Evolutionary conservation across 2,329 filamentous ascomycete genomes (phyloP).

Genomic region (Acephala macrosclerotiorum): DNA sequence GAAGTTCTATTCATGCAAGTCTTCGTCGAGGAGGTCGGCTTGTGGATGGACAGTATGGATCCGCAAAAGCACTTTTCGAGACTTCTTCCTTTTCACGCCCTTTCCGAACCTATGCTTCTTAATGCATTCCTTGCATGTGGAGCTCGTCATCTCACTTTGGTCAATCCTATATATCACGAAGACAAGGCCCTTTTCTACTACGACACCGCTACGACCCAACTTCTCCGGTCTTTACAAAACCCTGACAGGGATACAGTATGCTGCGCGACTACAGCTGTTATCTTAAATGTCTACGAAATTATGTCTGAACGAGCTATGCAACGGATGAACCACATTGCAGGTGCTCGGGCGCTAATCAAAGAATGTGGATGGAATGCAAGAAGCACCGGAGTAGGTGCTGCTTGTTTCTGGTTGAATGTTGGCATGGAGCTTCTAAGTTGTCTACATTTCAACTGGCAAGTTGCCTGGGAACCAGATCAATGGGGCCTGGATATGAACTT

Average conservation of each 20-base stretch:
- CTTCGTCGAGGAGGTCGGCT: constrained; percentile 87
- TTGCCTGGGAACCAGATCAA: constrained; percentile 87
- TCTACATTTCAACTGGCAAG: constrained; percentile 84
- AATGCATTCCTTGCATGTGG: constrained; percentile 91
- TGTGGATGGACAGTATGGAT: constrained; percentile 96
- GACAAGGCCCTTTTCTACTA: constrained; percentile 86
- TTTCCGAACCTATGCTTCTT: constrained; percentile 85
- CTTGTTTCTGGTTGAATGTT: constrained; percentile 95
- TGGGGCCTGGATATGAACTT: constrained; percentile 89
- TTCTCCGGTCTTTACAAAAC: constrained; percentile 81
- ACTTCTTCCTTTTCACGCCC: constrained; percentile 81
- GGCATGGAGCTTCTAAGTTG: constrained; percentile 91
- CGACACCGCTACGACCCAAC: constrained; percentile 80
- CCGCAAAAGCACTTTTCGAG: constrained; percentile 85
- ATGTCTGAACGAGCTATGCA: constrained; percentile 84
- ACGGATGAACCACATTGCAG: constrained; percentile 89
- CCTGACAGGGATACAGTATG: constrained; percentile 84
- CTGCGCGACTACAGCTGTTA: constrained; percentile 86
- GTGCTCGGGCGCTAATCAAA: constrained; percentile 83
- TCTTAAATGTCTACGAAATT: constrained; percentile 91
- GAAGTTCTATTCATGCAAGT: constrained; percentile 91
- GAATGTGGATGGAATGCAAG: constrained; percentile 89
- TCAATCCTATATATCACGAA: constrained; percentile 73
- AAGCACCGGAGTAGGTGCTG: constrained; percentile 79
- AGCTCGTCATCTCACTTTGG: constrained; percentile 78